Percentiles rank a stretch among this genome's conserved stretches.
Conservation (phyloP, 2,329 filamentous ascomycete genomes). For the Penicillium olsonii region DNA sequence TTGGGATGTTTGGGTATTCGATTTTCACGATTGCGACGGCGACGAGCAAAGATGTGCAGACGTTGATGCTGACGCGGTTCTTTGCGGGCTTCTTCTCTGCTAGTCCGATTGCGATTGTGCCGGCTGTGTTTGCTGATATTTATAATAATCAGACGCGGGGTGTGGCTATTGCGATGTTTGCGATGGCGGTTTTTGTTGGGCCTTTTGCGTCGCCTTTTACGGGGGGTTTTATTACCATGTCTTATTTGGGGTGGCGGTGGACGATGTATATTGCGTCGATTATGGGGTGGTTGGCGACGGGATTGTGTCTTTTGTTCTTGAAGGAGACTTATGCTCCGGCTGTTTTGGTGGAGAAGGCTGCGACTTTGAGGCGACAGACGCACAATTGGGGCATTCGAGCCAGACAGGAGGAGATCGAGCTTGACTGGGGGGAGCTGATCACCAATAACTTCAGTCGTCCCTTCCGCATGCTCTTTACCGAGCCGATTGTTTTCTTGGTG, state of each 20-base stretch:
- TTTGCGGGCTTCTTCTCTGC: conserved; percentile 51
- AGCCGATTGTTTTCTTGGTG: conserved; percentile 41
- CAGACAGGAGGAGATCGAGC: conserved; percentile 55
- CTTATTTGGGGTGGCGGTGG: conserved; percentile 54
- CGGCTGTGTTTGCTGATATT: conserved; percentile 51
- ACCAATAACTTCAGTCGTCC: conserved; percentile 52
- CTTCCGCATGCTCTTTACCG: conserved; percentile 41
- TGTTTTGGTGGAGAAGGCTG: conserved; percentile 41
- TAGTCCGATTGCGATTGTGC: conserved; percentile 47
- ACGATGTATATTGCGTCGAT: conserved; percentile 55
- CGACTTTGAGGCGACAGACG: conserved; percentile 54
- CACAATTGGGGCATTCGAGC: conserved; percentile 64
- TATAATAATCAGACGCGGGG: conserved; percentile 50
- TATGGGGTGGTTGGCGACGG: conserved; percentile 54
- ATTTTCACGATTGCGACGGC: conserved; percentile 52
- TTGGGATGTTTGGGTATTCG: conserved; percentile 45
- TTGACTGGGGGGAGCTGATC: conserved; percentile 52
- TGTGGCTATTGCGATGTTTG: conserved; percentile 51
- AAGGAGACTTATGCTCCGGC: conserved; percentile 57
- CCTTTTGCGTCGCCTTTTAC: conserved; percentile 54
- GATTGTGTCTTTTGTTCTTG: conserved; percentile 44
- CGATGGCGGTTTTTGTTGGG: conserved; percentile 53
- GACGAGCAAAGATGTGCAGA: conserved; percentile 43
- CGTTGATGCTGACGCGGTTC: conserved; percentile 48
- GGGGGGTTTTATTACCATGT: conserved; percentile 54